Base-by-base conservation (phyloP, 2,329 filamentous ascomycete genomes). In the Aspergillus sp. region DNA sequence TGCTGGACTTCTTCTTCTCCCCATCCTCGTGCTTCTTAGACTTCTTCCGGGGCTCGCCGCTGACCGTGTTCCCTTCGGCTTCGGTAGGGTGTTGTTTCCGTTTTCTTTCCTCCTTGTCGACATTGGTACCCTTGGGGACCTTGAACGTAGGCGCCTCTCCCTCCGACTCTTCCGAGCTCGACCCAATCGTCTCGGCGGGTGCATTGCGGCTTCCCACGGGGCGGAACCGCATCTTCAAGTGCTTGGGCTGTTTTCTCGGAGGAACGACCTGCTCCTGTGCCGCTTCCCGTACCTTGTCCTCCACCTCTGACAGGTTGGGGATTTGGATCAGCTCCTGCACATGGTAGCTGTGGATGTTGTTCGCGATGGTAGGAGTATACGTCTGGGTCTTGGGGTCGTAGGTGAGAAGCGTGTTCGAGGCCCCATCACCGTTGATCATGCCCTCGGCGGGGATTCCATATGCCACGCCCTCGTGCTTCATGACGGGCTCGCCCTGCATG, bases 151-250 rank as follows among this genome's bases (percentile, higher is more conserved):
- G 63, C 54, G 68, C 64, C 49, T 75, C 75, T 9, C 60, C 67
- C 49, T 77, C 76, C 2, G 73, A 77, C 61, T 77, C 71, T 42
- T 72, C 74, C 2, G 73, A 75, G 56, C 70, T 71, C n/a, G 65
- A 71, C 12, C 73, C 76, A 45, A 76, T 59, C 5, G 71, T 75
- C 62, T 76, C 73, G 1, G 74, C 69, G 0, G 68, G 63, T 2
- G 63, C 67, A 16, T 66, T 61, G 6, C 66, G 65, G 52, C 74
- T 77, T 26, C 78, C 78, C 42, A 78, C 73, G 20, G 78, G 78
- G 9, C 71, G 72, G 61, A 80, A 80, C 31, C 78, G 77, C 77
- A 79, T 78, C 63, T 74, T 78, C 60, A 81, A 56, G 55, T 77
- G 63, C 58, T 75, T 75, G 14, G 78, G 78, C 56, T 81, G 78